phyloP scores from a whole-genome alignment of 2,329 filamentous ascomycete species.

The Elsinoe fawcettii region DNA sequence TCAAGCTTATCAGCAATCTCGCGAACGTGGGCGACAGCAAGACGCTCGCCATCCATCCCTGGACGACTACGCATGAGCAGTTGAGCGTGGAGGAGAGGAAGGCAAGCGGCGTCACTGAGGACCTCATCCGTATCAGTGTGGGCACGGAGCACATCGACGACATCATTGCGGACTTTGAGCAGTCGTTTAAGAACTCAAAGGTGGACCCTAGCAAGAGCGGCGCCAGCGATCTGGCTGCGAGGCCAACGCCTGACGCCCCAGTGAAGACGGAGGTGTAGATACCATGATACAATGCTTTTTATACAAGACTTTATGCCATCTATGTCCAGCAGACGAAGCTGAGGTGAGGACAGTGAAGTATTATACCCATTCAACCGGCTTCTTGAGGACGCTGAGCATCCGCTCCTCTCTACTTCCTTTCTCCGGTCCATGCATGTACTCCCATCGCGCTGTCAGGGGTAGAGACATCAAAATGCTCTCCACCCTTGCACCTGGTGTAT shows the following conservation, averaged over 20 bases:
- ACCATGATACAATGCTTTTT: neutral
- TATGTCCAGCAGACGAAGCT: neutral
- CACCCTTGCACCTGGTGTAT: conserved; percentile 81
- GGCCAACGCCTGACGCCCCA: neutral
- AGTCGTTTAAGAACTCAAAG: conserved; percentile 57
- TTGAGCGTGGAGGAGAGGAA: conserved; percentile 72
- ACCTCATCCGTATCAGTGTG: conserved; percentile 89
- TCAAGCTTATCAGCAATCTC: conserved; percentile 91
- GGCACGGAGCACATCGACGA: conserved; percentile 96
- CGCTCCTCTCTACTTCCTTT: conserved; percentile 70
- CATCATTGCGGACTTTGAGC: conserved; percentile 91
- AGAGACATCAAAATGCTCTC: conserved; percentile 98
- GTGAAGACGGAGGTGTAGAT: conserved; percentile 14
- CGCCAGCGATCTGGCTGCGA: neutral
- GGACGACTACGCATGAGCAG: conserved; percentile 93
- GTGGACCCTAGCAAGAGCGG: conserved; percentile 12
- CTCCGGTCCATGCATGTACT: conserved; percentile 86
- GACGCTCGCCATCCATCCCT: conserved; percentile 89
- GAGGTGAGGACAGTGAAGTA: neutral
- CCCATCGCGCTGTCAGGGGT: conserved; percentile 85
- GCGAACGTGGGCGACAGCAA: conserved; percentile 96
- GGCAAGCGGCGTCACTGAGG: conserved; percentile 76
- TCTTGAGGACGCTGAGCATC: conserved; percentile 62
- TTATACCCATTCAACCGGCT: conserved; percentile 55
- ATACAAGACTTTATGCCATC: neutral